Evolutionary conservation across 2,329 filamentous ascomycete genomes (phyloP).

Genomic region (Botrytis byssoidea): DNA sequence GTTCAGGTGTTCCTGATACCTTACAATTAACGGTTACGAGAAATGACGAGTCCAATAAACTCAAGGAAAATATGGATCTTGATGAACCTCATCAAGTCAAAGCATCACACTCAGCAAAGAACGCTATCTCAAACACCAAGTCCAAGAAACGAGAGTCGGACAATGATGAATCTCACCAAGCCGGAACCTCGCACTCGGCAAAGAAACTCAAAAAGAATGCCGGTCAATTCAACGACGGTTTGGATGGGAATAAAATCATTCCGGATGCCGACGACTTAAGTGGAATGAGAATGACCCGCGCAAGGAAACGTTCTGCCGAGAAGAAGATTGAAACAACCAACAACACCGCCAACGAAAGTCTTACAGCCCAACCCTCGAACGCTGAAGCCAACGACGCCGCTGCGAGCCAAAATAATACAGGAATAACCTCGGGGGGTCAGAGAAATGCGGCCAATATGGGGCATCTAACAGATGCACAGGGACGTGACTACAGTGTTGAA

Average conservation of each 20-base stretch:
- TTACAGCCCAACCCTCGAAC: neutral
- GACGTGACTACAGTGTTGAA: neutral
- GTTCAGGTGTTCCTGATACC: neutral
- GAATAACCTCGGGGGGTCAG: neutral
- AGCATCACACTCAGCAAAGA: neutral
- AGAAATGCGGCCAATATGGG: neutral
- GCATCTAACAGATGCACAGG: neutral
- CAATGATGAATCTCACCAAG: neutral
- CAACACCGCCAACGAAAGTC: neutral
- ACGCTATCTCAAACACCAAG: neutral
- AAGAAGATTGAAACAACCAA: neutral
- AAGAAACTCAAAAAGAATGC: neutral
- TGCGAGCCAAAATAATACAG: neutral
- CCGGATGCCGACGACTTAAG: neutral
- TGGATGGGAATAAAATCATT: neutral
- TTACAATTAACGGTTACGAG: neutral
- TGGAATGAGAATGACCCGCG: neutral
- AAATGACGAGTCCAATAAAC: neutral
- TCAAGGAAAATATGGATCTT: neutral
- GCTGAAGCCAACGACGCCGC: neutral
- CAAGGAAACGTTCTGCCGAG: neutral
- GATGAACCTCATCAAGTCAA: neutral
- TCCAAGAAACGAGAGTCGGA: neutral
- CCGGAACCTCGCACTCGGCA: neutral
- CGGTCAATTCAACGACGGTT: neutral